Conservation (phyloP, 2,329 filamentous ascomycete genomes). For the Cladobotryum protrusum region DNA sequence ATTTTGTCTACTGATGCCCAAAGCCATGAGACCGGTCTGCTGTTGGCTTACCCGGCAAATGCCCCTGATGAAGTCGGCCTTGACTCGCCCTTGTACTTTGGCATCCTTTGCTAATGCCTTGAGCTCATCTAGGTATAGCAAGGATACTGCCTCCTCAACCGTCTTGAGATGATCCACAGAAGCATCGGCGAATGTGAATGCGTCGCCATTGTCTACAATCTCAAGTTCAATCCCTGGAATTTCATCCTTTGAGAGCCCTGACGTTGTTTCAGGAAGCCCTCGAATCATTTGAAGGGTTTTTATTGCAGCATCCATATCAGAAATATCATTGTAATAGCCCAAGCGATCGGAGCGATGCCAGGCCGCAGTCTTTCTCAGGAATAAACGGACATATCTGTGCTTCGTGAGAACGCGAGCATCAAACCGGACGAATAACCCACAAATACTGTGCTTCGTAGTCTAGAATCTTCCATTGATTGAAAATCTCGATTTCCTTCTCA, state of each 20-base stretch:
- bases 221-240: constrained; percentile 32
- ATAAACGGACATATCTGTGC: constrained; percentile 78
- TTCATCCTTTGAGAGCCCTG: constrained; percentile 11
- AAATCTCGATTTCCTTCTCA: constrained; percentile 68
- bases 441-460: constrained; percentile 86
- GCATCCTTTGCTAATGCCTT: constrained; percentile 79
- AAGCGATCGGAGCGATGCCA: constrained; percentile 82
- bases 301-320: constrained; percentile 63
- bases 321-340: constrained; percentile 76
- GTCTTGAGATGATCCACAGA: constrained; percentile 68
- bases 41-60: constrained; percentile 66
- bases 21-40: constrained; percentile 68
- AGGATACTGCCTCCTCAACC: constrained; percentile 74
- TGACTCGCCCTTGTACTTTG: constrained; percentile 82
- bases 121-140: constrained; percentile 82
- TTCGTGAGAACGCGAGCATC: neutral
- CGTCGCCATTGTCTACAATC: constrained; percentile 41
- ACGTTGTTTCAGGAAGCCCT: constrained; percentile 41
- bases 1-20: constrained; percentile 59
- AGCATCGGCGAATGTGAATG: constrained; percentile 73
- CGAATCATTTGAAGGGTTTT: constrained; percentile 54
- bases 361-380: constrained; percentile 81
- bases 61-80: constrained; percentile 69
- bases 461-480: constrained; percentile 66
- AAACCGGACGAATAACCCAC: constrained; percentile 42